Evolutionary conservation across 2,329 filamentous ascomycete species (phyloP), one percentile per base, ranked within the genome.

Genomic region (Penicillium paneum): DNA sequence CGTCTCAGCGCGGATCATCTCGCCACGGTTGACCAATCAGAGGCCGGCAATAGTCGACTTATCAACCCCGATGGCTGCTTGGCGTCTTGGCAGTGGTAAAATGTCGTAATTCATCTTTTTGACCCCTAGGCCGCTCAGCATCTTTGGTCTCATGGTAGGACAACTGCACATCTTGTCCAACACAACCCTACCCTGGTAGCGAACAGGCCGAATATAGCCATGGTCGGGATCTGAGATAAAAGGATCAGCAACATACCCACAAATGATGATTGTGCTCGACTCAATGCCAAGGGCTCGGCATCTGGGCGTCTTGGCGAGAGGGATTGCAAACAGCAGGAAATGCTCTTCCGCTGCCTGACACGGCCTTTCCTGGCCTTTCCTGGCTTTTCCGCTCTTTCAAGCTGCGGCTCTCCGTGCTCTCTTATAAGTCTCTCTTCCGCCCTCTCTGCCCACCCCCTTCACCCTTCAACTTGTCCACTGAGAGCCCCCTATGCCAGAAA

Each of bases 241-340:
- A 39, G 26, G 31, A 50, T 49, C 24, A 24, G 19, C 51, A 52
- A 26, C 32, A 38, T 52, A 28, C 31, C 26, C 32, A 17, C 19
- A 24, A 39, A 39, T 12, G 36, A 29, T 31, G 39, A 26, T 45
- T 29, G 52, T 48, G 46, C 45, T 59, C 55, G 53, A 59, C 50
- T 55, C 52, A 55, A 63, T 63, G 66, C 66, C 66, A 68, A 69
- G 66, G 60, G 56, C 65, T 69, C 59, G 66, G 66, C 66, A 64
- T 62, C 66, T 69, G 61, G 66, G 66, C 66, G 56, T 32, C 64
- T 64, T 64, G 65, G 63, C 61, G 55, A 58, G 60, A 60, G 59
- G 54, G 49, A 53, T 52, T 63, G 60, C 56, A 58, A 64, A 60
- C 60, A 64, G 62, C 52, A 57, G 48, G 49, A 58, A 49, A 46